phyloP scores from a whole-genome alignment of 2,329 filamentous ascomycete genomes.

The Penicillium italicum region DNA sequence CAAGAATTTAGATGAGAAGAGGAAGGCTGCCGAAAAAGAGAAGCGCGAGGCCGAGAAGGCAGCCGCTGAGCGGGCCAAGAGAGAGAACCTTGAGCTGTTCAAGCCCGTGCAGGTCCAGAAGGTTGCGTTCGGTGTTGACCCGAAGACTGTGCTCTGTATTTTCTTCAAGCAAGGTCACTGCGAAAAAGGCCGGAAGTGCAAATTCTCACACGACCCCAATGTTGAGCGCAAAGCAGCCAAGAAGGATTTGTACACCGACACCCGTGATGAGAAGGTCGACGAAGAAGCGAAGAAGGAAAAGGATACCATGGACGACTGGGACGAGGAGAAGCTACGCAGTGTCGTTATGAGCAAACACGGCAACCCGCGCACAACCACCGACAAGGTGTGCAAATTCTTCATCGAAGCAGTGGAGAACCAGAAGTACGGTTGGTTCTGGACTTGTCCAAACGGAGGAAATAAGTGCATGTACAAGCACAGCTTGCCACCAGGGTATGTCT shows the following conservation, averaged over 20 bases:
- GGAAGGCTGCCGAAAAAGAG: constrained; percentile 63
- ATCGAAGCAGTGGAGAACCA: constrained; percentile 96
- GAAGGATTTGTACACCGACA: constrained; percentile 85
- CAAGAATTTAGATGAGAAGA: constrained; percentile 83
- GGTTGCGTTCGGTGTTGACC: constrained; percentile 94
- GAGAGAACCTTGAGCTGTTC: constrained; percentile 76
- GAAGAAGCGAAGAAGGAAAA: constrained; percentile 72
- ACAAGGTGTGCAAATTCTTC: constrained; percentile 99
- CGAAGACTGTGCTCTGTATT: constrained; percentile 93
- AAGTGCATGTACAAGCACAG: constrained; percentile 99
- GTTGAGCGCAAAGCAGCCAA: constrained; percentile 91
- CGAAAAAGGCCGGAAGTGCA: constrained; percentile 97
- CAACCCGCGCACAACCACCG: constrained; percentile 89
- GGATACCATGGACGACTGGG: constrained; percentile 95
- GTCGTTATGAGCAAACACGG: constrained; percentile 96
- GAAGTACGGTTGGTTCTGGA: constrained; percentile 99
- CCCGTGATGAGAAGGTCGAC: constrained; percentile 63
- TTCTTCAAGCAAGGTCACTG: constrained; percentile 98
- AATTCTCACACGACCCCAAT: constrained; percentile 88
- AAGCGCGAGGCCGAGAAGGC: constrained; percentile 81
- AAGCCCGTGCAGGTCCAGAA: constrained; percentile 96
- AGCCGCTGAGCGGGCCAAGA: constrained; percentile 79
- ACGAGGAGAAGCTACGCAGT: constrained; percentile 88
- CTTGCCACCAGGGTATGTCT: constrained; percentile 81
- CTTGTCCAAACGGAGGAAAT: constrained; percentile 91